Evolutionary conservation across 192 early-diverging fungal species (phyloP).

Genomic region (Chytriomyces sp.): DNA sequence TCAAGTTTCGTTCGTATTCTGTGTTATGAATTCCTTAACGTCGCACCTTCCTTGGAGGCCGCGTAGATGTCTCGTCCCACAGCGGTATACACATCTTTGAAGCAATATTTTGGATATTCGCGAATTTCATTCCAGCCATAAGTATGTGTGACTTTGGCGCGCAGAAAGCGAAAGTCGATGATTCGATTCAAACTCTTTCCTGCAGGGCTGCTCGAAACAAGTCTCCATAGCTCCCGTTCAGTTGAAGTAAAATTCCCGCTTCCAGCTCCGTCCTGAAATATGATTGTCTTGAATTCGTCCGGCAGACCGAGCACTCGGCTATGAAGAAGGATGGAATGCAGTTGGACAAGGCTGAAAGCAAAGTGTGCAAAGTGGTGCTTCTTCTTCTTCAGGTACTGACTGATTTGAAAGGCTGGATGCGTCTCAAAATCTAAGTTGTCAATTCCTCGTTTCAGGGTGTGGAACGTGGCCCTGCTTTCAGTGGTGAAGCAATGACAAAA

Average conservation of each 20-base stretch:
- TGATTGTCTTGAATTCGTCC: not conserved
- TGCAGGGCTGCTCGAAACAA: not conserved
- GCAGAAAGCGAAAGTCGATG: not conserved
- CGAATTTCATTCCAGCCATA: not conserved
- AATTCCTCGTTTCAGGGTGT: not conserved
- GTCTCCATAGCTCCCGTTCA: not conserved
- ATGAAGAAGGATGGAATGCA: constrained; percentile 16
- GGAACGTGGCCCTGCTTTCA: not conserved
- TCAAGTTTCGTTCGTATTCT: not conserved
- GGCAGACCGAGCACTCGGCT: not conserved
- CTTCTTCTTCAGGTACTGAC: not conserved
- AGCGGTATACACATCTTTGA: not conserved
- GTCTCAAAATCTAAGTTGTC: not conserved
- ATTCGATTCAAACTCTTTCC: not conserved
- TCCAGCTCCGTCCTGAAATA: constrained; percentile 5
- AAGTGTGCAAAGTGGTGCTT: constrained; percentile 9
- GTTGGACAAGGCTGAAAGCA: constrained; percentile 7
- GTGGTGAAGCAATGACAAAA: not conserved
- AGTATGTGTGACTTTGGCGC: not conserved
- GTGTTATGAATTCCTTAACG: not conserved
- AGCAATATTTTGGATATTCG: not conserved
- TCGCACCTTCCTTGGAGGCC: not conserved
- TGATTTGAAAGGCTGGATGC: not conserved
- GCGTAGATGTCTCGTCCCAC: not conserved
- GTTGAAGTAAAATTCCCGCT: not conserved